Base-by-base conservation (phyloP, 306 rosid species). In the Rosa lucieae region DNA sequence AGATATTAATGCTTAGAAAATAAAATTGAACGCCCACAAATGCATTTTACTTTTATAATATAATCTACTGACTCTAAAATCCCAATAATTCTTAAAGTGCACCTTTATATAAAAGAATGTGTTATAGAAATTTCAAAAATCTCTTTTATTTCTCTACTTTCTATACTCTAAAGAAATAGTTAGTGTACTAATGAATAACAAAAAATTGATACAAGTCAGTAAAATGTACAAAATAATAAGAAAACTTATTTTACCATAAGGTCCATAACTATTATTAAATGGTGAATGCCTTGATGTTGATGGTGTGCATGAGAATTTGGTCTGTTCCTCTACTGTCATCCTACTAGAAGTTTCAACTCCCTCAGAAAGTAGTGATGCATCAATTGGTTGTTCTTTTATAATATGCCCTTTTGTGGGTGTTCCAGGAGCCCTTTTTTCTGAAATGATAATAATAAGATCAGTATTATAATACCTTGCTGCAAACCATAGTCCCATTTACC, bases 381-480 rank as follows among this genome's bases (percentile, higher is more conserved):
- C 40, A 14, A 26, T 11, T 62, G 67, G 18, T 62, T 26, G 67
- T 62, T 23, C 67, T 11, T 23, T 14, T 8, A 62, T 62, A 62
- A 21, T 21, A 10, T 62, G 40, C 67, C 18, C 17, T 62, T 62
- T 29, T 29, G 40, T 62, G 67, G 14, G 40, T 62, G 39, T 62
- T 29, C 67, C 40, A 26, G 40, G 39, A 62, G 17, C 37, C 40
- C 39, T 26, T 13, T 26, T 10, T 62, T 62, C 42, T 62, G 42
- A 62, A 62, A 62, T 62, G 8, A 10, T 62, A 26, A 62, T 26
- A 10, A 29, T 5, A 5, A 5, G 44, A 62, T 62, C 67, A 26
- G 32, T 62, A 14, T 40, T 23, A 26, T 61, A 21, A 20, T 21
- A 56, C 29, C 74, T 32, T 65, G 80, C 75, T 80, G 52, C 52